Base-by-base conservation (phyloP, 768 basidiomycete genomes). In the Dentipellis fragilis region DNA sequence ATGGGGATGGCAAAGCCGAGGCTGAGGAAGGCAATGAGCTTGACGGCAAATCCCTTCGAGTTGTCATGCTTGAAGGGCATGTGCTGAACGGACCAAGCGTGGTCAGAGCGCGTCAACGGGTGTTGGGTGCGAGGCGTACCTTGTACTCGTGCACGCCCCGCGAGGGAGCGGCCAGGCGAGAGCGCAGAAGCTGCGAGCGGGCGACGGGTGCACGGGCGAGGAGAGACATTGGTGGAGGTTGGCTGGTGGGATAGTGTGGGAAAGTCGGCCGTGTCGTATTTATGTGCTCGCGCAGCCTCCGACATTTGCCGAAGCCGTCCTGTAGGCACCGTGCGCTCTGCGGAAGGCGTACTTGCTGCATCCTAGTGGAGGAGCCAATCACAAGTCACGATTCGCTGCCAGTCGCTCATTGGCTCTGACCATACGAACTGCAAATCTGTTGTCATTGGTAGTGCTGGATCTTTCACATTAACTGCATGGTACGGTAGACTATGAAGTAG, bases 1-100 rank as follows among this genome's bases (percentile, higher is more conserved):
- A 38, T 62, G 62, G 54, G 68, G 60, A 61, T 38, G 12, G 52
- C 48, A 37, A 58, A 62, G 6, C 61, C 61, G 12, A 35, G 21
- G 10, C 46, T 12, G 49, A 60, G 54, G 59, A 60, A 60, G 22
- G 51, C 8, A 14, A 42, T 14, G 21, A 60, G 52, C 49, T 62
- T 62, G 56, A 35, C 22, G 10, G 52, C 61, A 34, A 57, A 60
- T 9, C 8, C 54, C 51, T 60, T 62, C 12, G 53, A 57, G 34
- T 54, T 47, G 48, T 57, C 48, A 6, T 54, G 53, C 29, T 60
- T 51, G 61, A 62, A 62, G 5, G 61, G 61, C 9, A 62, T 57
- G 56, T 60, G 59, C 61, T 62, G 36, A 12, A 19, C 10, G 3
- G 29, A 29, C 3, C 29, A 29, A 29, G 29, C 29, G 23, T 34